These are phyloP conservation scores for Kuraishia ogatae DNA, from an alignment of 805 yeast genomes.

Conservation along the genomic window DNA sequence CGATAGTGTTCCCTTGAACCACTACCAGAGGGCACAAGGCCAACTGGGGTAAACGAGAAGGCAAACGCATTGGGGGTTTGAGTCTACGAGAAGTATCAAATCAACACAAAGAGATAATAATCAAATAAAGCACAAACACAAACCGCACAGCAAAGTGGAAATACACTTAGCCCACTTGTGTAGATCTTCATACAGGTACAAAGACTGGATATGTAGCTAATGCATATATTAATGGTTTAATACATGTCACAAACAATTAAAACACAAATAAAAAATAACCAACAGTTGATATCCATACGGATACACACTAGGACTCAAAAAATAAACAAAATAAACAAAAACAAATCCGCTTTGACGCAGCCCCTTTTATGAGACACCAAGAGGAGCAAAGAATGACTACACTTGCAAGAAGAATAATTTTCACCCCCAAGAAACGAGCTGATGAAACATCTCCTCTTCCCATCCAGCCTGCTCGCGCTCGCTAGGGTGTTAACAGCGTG, in stretches of 20 bases:
- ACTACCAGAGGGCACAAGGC: neutral
- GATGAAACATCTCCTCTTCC: neutral
- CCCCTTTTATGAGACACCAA: no score
- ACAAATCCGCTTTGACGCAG: no score
- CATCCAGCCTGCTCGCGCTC: neutral
- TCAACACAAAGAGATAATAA: neutral
- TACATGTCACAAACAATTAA: neutral
- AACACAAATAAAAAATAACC: neutral
- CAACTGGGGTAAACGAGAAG: slow-evolving; percentile 3
- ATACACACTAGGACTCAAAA: neutral
- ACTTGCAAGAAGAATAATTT: no score
- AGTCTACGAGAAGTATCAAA: neutral
- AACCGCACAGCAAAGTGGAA: no score
- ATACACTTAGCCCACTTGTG: neutral
- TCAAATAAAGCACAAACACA: neutral
- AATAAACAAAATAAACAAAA: no score
- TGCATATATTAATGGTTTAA: neutral
- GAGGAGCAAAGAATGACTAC: no score
- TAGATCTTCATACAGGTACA: neutral
- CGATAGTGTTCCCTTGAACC: slow-evolving; percentile 4
- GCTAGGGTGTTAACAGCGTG: neutral
- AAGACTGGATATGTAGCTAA: neutral
- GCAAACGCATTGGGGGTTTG: slow-evolving; percentile 4
- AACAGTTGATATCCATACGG: neutral
- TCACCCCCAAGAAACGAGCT: no score